Conservation (phyloP, 306 rosid genomes). For the Sicyos baderoa region DNA sequence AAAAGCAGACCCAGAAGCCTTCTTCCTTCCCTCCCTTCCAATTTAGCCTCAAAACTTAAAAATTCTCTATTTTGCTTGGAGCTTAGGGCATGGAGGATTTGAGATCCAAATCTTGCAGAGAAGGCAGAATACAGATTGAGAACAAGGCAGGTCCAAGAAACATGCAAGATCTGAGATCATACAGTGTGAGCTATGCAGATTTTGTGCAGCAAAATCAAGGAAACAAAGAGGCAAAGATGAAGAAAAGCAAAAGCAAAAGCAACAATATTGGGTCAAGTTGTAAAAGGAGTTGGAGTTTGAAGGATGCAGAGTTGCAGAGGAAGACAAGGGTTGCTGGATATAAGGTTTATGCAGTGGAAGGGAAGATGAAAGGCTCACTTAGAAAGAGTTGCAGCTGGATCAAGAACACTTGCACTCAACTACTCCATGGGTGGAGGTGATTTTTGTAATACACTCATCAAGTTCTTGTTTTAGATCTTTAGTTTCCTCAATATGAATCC, state of each 20-base stretch:
- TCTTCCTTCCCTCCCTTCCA: neutral
- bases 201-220: conserved; percentile 32
- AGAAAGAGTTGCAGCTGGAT: conserved; percentile 78
- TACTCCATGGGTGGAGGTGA: conserved; percentile 52
- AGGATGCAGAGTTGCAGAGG: conserved; percentile 83
- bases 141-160: conserved; percentile 39
- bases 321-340: conserved; percentile 87
- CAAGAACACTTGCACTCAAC: conserved; percentile 63
- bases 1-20: conserved; percentile 1
- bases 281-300: conserved; percentile 53
- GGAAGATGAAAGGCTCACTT: conserved; percentile 79
- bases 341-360: conserved; percentile 72
- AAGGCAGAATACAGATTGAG: conserved; percentile 48
- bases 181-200: conserved; percentile 45
- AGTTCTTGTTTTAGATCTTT: conserved; percentile 13
- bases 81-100: conserved; percentile 45
- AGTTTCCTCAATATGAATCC: neutral
- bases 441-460: neutral
- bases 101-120: conserved; percentile 76
- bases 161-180: conserved; percentile 74
- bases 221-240: conserved; percentile 40
- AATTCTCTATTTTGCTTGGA: neutral
- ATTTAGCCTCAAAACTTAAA: neutral
- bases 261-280: conserved; percentile 29
- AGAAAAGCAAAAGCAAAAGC: conserved; percentile 50